Evolutionary conservation across 78 protist genomes (phyloP).

Genomic region (Planoprotostelium fungivorum): DNA sequence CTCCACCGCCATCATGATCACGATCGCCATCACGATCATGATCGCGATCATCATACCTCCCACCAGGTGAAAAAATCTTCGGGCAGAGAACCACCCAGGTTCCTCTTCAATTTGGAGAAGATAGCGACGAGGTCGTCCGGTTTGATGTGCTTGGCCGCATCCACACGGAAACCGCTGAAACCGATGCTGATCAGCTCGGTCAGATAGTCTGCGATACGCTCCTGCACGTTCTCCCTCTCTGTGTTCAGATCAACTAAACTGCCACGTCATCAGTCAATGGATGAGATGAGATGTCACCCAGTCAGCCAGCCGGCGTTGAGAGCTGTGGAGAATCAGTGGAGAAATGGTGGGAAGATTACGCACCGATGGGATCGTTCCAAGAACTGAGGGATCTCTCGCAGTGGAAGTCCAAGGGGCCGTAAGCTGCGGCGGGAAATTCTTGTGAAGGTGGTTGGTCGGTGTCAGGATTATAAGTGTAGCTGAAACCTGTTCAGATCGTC

Average conservation of each 20-base stretch:
- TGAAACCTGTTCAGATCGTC: constrained; percentile 9
- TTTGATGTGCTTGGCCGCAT: constrained; percentile 72
- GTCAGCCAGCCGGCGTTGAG: constrained; percentile 72
- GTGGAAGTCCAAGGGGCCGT: constrained; percentile 65
- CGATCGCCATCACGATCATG: constrained; percentile 4
- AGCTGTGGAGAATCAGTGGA: not conserved
- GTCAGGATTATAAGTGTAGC: constrained; percentile 11
- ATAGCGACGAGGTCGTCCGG: constrained; percentile 45
- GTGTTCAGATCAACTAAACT: constrained; percentile 70
- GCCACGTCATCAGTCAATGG: too few relatives aligned
- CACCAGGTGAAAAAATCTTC: constrained; percentile 46
- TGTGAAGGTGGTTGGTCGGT: constrained; percentile 30
- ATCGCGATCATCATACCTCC: constrained; percentile 46
- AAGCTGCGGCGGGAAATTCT: constrained; percentile 69
- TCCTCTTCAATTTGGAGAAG: constrained; percentile 22
- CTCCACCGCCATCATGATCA: not conserved
- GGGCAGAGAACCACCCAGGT: constrained; percentile 52
- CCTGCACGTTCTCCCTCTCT: constrained; percentile 48
- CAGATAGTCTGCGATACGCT: constrained; percentile 58
- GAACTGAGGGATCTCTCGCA: constrained; percentile 62
- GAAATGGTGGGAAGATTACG: not conserved
- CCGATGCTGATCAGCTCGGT: constrained; percentile 43
- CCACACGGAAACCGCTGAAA: constrained; percentile 67
- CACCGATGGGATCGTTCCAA: constrained; percentile 59
- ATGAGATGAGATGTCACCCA: too few relatives aligned